A percentile compares a stretch with the other conserved stretches of the same genome.
Conservation (phyloP, 2,329 filamentous ascomycete genomes). For the Hortaea werneckii region DNA sequence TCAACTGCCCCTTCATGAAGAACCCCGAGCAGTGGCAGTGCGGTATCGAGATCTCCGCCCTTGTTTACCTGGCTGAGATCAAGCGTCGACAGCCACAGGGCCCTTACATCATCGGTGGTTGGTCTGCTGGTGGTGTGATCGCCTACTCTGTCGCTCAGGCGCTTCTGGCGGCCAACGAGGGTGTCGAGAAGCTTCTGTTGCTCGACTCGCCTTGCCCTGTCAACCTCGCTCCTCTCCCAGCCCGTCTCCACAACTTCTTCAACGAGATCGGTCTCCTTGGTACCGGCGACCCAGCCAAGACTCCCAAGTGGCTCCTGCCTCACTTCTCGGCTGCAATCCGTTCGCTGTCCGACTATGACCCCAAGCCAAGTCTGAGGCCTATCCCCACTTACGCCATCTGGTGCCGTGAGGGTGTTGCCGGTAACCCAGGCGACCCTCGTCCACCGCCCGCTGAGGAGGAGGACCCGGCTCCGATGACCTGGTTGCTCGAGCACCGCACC, state of each 20-base stretch:
- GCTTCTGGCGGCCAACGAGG: conserved; percentile 38
- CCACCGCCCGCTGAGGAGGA: conserved; percentile 52
- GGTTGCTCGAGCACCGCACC: conserved; percentile 62
- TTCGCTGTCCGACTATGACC: conserved; percentile 59
- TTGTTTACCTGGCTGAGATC: conserved; percentile 59
- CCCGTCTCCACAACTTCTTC: conserved; percentile 60
- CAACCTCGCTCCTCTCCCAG: conserved; percentile 40
- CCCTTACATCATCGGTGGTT: conserved; percentile 45
- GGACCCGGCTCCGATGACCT: conserved; percentile 47
- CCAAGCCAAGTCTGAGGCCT: conserved; percentile 51
- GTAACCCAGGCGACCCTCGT: conserved; percentile 53
- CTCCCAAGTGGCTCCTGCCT: conserved; percentile 62
- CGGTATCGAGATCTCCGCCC: conserved; percentile 54
- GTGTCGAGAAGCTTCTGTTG: conserved; percentile 41
- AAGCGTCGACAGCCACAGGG: conserved; percentile 59
- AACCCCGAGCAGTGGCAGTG: conserved; percentile 55
- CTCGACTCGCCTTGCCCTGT: conserved; percentile 46
- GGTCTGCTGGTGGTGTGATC: conserved; percentile 47
- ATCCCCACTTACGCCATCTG: conserved; percentile 56
- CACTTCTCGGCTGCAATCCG: conserved; percentile 62
- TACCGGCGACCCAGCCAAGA: conserved; percentile 47
- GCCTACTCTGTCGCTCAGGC: conserved; percentile 43
- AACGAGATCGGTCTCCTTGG: conserved; percentile 62
- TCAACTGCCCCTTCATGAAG: conserved; percentile 65
- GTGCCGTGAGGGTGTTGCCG: conserved; percentile 63